These are phyloP conservation scores for Schizosaccharomyces lindneri DNA, from an alignment of 805 yeast species.

Conservation along the genomic window DNA sequence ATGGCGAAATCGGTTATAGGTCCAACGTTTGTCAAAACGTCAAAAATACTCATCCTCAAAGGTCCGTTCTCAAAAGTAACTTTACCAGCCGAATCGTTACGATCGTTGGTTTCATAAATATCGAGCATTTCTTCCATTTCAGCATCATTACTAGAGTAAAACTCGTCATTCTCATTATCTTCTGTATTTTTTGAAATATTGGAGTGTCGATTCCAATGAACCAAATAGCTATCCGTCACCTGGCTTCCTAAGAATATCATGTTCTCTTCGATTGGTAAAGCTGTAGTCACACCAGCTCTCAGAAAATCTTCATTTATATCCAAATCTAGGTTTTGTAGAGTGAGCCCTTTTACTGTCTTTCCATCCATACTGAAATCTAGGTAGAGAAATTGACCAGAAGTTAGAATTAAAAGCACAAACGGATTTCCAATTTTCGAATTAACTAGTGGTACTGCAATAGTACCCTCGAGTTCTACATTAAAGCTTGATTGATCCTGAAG, in stretches of 20 bases:
- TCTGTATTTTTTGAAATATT: slow-evolving; percentile 1
- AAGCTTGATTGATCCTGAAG: slow-evolving; percentile 25
- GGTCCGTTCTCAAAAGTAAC: slow-evolving; percentile 13
- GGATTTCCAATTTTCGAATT: slow-evolving; percentile 10
- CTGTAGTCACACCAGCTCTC: slow-evolving; percentile 5
- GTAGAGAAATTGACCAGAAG: slow-evolving; percentile 21
- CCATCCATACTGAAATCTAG: slow-evolving; percentile 18
- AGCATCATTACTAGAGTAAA: slow-evolving; percentile 7
- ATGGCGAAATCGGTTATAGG: slow-evolving; percentile 46
- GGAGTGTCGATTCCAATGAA: slow-evolving; percentile 15
- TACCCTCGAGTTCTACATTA: slow-evolving; percentile 30
- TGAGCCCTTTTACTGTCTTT: slow-evolving; percentile 13
- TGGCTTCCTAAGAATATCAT: slow-evolving; percentile 34
- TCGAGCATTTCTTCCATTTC: slow-evolving; percentile 1
- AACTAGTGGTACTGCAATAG: slow-evolving; percentile 17
- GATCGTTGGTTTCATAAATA: slow-evolving; percentile 10
- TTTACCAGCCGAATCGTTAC: slow-evolving; percentile 23
- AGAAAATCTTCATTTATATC: slow-evolving; percentile 1
- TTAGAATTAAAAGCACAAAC: slow-evolving; percentile 18
- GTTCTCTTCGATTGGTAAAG: not conserved
- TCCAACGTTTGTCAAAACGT: slow-evolving; percentile 25
- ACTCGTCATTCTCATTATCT: slow-evolving; percentile 10
- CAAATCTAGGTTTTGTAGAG: slow-evolving; percentile 1
- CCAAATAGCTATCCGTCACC: slow-evolving; percentile 32
- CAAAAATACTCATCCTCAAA: not conserved